phyloP scores from a whole-genome alignment of 805 yeast genomes.

The Metschnikowia picachoensis region DNA sequence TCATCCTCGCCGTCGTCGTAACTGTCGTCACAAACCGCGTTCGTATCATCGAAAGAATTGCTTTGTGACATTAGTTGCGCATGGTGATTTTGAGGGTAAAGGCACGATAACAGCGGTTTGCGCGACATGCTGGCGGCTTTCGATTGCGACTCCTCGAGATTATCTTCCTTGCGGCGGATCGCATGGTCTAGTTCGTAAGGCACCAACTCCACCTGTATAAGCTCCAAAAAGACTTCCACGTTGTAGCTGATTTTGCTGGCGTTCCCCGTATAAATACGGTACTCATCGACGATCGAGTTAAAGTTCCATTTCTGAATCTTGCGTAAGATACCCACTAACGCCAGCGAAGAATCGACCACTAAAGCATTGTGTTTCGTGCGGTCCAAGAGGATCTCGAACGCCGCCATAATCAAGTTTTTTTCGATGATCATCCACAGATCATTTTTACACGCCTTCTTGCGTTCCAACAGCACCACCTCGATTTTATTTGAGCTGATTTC shows the following conservation, averaged over 20 bases:
- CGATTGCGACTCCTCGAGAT: not conserved
- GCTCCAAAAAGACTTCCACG: constrained; percentile 79
- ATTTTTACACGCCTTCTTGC: constrained; percentile 24
- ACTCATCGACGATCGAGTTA: constrained; percentile 80
- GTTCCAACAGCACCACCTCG: constrained; percentile 25
- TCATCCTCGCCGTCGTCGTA: constrained; percentile 34
- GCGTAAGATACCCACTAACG: constrained; percentile 76
- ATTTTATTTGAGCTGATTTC: constrained; percentile 12
- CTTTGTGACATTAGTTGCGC: not conserved
- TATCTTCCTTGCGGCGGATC: not conserved
- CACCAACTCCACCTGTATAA: constrained; percentile 53
- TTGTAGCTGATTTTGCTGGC: constrained; percentile 71
- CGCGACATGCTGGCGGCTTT: not conserved
- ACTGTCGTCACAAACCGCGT: constrained; percentile 12
- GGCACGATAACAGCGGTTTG: constrained; percentile 1
- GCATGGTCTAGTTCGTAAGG: constrained; percentile 38
- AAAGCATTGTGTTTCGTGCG: constrained; percentile 61
- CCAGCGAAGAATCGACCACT: constrained; percentile 74
- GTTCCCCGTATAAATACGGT: constrained; percentile 60
- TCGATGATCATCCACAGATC: constrained; percentile 79
- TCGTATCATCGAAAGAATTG: constrained; percentile 2
- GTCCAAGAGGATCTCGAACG: constrained; percentile 65
- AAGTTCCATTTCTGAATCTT: constrained; percentile 87
- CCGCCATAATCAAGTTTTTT: constrained; percentile 57
- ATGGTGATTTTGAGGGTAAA: not conserved